These are phyloP conservation scores for Bruguiera gymnorhiza DNA, from an alignment of 345 rosid species.

Conservation along the genomic window DNA sequence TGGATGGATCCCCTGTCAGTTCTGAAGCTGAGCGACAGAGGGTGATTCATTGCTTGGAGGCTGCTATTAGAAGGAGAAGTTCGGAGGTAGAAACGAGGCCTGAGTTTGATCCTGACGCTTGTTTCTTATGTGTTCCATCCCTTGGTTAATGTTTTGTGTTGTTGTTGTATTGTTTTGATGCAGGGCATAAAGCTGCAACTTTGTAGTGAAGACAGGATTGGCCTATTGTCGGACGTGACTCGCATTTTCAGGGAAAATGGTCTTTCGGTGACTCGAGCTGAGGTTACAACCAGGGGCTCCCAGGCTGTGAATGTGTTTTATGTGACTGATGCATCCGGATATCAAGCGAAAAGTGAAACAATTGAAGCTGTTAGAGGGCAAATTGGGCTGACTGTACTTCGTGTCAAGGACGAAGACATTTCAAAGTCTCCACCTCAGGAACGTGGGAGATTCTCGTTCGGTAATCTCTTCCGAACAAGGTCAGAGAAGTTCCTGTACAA, in stretches of 20 bases:
- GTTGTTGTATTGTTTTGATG: conserved; percentile 5
- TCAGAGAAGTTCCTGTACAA: conserved; percentile 77
- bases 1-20: conserved; percentile 77
- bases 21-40: conserved; percentile 93
- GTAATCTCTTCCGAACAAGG: conserved; percentile 57
- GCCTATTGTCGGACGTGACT: conserved; percentile 86
- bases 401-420: conserved; percentile 50
- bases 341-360: conserved; percentile 57
- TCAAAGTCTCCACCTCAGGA: conserved; percentile 41
- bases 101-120: conserved; percentile 4
- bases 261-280: conserved; percentile 75
- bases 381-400: conserved; percentile 66
- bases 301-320: conserved; percentile 78
- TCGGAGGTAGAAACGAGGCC: conserved; percentile 44
- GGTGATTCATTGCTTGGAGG: conserved; percentile 84
- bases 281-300: conserved; percentile 80
- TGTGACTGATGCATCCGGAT: conserved; percentile 74
- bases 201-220: conserved; percentile 68
- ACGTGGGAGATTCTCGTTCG: conserved; percentile 54
- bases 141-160: background rate
- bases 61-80: conserved; percentile 78
- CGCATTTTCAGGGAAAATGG: conserved; percentile 91
- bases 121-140: background rate
- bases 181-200: conserved; percentile 87
- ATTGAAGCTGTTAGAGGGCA: conserved; percentile 76